A percentile compares a stretch with the other conserved stretches of the same genome.
phyloP scores from a whole-genome alignment of 441 rosid species.

The Corymbia calophylla region DNA sequence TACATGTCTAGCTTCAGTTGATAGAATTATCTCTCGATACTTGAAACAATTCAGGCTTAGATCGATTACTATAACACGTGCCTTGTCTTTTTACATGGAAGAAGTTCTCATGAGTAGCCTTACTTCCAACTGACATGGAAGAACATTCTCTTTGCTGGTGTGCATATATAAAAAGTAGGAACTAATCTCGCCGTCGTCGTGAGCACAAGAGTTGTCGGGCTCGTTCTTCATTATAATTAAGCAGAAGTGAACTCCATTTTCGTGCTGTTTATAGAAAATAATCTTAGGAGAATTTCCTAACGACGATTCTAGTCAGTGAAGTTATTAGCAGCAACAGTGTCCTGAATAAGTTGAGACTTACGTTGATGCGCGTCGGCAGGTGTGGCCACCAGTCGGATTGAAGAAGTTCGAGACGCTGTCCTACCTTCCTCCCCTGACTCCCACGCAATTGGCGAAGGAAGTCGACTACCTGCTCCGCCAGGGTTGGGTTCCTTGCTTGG shows the following conservation, averaged over 20 bases:
- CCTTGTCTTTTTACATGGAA: neutral
- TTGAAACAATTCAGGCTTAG: neutral
- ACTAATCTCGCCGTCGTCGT: neutral
- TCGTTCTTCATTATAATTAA: neutral
- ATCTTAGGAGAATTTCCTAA: neutral
- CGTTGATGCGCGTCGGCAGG: neutral
- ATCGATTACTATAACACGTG: neutral
- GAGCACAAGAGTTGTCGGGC: neutral
- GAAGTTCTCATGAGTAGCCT: neutral
- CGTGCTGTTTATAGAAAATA: neutral
- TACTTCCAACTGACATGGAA: neutral
- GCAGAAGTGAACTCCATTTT: neutral
- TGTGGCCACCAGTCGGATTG: conserved; percentile 1
- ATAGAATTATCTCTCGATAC: neutral
- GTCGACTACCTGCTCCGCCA: conserved; percentile 12
- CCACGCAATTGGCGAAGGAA: conserved; percentile 2
- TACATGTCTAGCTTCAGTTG: neutral
- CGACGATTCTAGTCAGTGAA: neutral
- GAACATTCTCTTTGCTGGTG: neutral
- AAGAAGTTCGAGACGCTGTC: conserved; percentile 22
- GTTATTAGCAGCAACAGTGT: neutral
- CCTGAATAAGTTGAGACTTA: neutral
- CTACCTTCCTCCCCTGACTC: conserved; percentile 6
- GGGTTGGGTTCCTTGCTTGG: conserved; percentile 23
- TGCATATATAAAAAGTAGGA: neutral